These are phyloP conservation scores for Eremomyces bilateralis DNA, from an alignment of 495 filamentous ascomycete species.

Conservation along the genomic window DNA sequence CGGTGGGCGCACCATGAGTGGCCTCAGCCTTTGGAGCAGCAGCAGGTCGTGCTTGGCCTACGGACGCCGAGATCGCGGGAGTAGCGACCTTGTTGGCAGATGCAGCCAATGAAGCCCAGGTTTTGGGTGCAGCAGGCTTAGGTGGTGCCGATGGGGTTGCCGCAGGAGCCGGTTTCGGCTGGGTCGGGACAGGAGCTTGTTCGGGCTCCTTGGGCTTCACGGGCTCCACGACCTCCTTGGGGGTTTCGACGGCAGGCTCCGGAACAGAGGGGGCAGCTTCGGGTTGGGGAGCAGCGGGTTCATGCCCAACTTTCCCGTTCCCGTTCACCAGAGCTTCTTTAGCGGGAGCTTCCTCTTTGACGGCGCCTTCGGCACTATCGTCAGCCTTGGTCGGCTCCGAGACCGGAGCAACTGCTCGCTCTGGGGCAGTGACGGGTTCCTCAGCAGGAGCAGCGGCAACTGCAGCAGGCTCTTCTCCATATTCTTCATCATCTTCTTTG, in stretches of 20 bases:
- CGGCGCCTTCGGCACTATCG: conserved; percentile 30
- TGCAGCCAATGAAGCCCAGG: conserved; percentile 71
- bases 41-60: conserved; percentile 9
- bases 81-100: conserved; percentile 22
- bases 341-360: conserved; percentile 19
- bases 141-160: conserved; percentile 13
- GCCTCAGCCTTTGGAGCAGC: conserved; percentile 7
- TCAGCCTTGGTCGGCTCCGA: conserved; percentile 27
- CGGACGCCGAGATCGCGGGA: conserved; percentile 14
- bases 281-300: conserved; percentile 6
- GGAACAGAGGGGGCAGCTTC: conserved; percentile 9
- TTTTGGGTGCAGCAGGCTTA: conserved; percentile 44
- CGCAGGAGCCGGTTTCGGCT: conserved; percentile 19
- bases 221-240: conserved; percentile 19
- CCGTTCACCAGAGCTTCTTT: conserved; percentile 19
- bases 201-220: conserved; percentile 37
- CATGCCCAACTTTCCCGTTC: conserved; percentile 1
- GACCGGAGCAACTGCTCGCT: conserved; percentile 17
- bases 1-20: conserved; percentile 5
- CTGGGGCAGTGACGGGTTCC: conserved; percentile 27
- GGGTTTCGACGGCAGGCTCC: conserved; percentile 15
- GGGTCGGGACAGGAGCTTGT: conserved; percentile 30
- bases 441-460: too few species aligned
- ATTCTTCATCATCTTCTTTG: conserved; percentile 56
- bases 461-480: too few species aligned